A percentile compares a stretch with the other conserved stretches of the same genome.
phyloP scores from a whole-genome alignment of 1,284 basidiomycete species.

The Cutaneotrichosporon sp. region DNA sequence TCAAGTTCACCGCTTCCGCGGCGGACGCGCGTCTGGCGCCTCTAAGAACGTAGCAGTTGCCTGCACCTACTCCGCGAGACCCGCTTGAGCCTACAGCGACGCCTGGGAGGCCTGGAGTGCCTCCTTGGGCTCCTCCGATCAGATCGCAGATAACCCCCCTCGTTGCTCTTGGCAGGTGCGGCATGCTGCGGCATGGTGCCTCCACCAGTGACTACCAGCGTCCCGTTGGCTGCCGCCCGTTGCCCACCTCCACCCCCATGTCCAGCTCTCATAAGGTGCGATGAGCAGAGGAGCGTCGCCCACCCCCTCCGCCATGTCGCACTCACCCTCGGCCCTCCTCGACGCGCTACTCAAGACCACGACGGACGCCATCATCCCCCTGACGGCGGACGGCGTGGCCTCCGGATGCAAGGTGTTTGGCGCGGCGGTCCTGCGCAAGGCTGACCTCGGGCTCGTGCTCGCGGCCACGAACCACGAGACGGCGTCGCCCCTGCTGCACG shows the following conservation, averaged over 20 bases:
- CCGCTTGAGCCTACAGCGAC: too few relatives aligned
- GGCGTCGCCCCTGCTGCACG: slow-evolving; percentile 33
- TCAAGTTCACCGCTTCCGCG: too few relatives aligned
- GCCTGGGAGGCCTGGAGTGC: too few relatives aligned
- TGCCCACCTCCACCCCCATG: background rate
- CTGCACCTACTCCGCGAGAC: too few relatives aligned
- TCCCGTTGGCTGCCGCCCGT: background rate
- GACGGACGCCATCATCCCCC: slow-evolving; percentile 30
- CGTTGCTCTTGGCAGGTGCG: background rate
- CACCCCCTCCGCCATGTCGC: background rate
- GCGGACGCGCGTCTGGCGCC: too few relatives aligned
- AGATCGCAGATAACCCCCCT: background rate
- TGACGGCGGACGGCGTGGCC: slow-evolving; percentile 26
- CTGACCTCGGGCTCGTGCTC: slow-evolving; percentile 32
- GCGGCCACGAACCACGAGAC: slow-evolving; percentile 36
- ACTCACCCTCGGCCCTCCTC: slow-evolving; percentile 19
- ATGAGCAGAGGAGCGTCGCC: background rate
- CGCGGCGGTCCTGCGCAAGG: slow-evolving; percentile 38
- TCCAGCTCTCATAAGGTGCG: background rate
- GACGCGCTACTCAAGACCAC: slow-evolving; percentile 27
- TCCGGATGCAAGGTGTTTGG: slow-evolving; percentile 40
- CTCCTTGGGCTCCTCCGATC: background rate
- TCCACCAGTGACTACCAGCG: background rate
- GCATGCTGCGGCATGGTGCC: background rate
- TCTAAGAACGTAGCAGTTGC: too few relatives aligned